A percentile compares a stretch with the other conserved stretches of the same genome.
Evolutionary conservation across 2,329 filamentous ascomycete genomes (phyloP).

Genomic region (Falciphora oryzae): DNA sequence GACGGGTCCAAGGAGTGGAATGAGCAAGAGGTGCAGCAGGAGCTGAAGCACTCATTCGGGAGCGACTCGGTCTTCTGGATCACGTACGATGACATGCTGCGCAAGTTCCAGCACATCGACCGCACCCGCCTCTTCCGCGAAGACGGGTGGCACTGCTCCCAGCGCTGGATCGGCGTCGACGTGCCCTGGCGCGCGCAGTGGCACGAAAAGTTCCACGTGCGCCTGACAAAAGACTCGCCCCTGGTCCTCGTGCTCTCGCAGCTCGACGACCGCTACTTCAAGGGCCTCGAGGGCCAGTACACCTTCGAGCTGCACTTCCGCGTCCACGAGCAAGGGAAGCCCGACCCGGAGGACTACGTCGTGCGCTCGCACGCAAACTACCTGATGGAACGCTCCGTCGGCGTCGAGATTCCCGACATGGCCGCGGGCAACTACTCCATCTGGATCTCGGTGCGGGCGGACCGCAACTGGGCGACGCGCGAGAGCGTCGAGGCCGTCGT

Average conservation of each 20-base stretch:
- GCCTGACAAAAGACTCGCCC: slow-evolving; percentile 40
- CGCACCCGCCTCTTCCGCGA: slow-evolving; percentile 51
- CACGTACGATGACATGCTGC: slow-evolving; percentile 52
- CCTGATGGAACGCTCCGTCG: slow-evolving; percentile 67
- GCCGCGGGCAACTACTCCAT: slow-evolving; percentile 71
- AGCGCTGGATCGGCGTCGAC: slow-evolving; percentile 33
- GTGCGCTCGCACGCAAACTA: slow-evolving; percentile 48
- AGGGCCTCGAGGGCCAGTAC: slow-evolving; percentile 52
- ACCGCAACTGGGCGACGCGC: slow-evolving; percentile 43
- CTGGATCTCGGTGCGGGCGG: slow-evolving; percentile 67
- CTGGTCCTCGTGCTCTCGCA: slow-evolving; percentile 52
- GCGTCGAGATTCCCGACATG: slow-evolving; percentile 64
- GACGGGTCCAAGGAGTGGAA: slow-evolving; percentile 85
- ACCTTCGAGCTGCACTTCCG: slow-evolving; percentile 48
- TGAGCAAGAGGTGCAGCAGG: slow-evolving; percentile 62
- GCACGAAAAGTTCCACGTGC: slow-evolving; percentile 50
- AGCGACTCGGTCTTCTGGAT: slow-evolving; percentile 67
- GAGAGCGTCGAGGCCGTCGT: slow-evolving; percentile 61
- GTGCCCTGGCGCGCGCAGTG: slow-evolving; percentile 54
- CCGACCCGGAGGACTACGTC: slow-evolving; percentile 43
- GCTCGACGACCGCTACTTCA: slow-evolving; percentile 52
- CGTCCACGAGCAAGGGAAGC: slow-evolving; percentile 39
- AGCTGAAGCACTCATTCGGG: slow-evolving; percentile 67
- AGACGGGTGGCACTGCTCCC: slow-evolving; percentile 51
- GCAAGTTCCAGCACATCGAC: slow-evolving; percentile 52